Conservation (phyloP, 169 alveolate genomes). For the Plasmodium yoelii region DNA sequence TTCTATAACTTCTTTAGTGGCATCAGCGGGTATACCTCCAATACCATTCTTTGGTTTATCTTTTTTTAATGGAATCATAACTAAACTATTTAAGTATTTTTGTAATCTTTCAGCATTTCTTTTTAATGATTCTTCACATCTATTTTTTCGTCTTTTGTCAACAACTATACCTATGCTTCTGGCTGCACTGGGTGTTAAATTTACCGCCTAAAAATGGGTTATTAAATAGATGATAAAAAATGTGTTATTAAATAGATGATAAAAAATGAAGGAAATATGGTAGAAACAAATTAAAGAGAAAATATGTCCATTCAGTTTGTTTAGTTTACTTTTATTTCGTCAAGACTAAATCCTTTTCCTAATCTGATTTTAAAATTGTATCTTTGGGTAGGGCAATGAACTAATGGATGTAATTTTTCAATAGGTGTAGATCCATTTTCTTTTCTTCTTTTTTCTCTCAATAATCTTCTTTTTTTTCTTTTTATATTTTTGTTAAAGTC, state of each 20-base stretch:
- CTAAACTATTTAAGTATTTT: conserved; percentile 95
- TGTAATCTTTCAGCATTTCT: conserved; percentile 96
- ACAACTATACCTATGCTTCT: conserved; percentile 98
- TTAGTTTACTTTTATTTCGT: conserved; percentile 93
- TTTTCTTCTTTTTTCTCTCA: conserved; percentile 93
- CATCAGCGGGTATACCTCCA: conserved; percentile 94
- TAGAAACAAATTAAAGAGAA: neutral
- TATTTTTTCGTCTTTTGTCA: conserved; percentile 98
- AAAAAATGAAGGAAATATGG: neutral
- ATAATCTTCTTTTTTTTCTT: conserved; percentile 93
- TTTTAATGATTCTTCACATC: conserved; percentile 94
- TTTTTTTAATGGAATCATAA: conserved; percentile 95
- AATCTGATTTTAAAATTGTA: conserved; percentile 96
- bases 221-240: neutral
- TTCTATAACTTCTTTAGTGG: conserved; percentile 85
- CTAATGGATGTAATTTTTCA: conserved; percentile 95
- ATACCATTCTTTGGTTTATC: conserved; percentile 97
- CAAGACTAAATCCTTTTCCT: conserved; percentile 99
- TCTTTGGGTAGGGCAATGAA: conserved; percentile 96
- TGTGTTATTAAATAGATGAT: too few relatives aligned
- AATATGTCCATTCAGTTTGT: neutral
- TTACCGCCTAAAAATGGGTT: conserved; percentile 85
- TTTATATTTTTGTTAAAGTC: conserved; percentile 98
- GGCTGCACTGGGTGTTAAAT: conserved; percentile 95
- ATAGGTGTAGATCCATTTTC: conserved; percentile 95